Evolutionary conservation across 495 filamentous ascomycete species (phyloP), one percentile per base, ranked within the genome.

Genomic region (Hyaloscypha variabilis): DNA sequence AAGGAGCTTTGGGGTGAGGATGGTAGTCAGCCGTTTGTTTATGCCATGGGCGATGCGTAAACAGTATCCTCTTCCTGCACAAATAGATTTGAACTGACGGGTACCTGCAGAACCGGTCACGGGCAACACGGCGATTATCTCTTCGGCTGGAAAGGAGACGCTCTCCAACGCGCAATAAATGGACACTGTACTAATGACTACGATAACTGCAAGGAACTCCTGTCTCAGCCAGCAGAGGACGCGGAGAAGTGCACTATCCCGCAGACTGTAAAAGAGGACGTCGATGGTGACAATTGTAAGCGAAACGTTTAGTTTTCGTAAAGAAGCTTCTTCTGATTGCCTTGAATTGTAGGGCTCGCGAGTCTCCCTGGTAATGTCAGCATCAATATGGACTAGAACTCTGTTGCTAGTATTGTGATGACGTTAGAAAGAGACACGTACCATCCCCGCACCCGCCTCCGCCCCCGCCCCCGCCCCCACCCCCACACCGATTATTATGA

Each of bases 111-210:
- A 19, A 62, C 51, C 14, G 64, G 64, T 23, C 50, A 61, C 28
- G 64, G 64, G 11, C 54, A 58, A 39, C 90, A 92, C 74, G 88
- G 87, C 54, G 90, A 92, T 78, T 92, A 92, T 78, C 69, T 93
- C 65, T 90, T 90, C 71, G 90, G 90, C 71, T 94, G 90, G 90
- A 83, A 93, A 72, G 79, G 80, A 50, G 72, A 81, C 39, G 75
- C 81, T 50, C 83, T 93, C 30, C 87, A 92, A 72, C 79, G 80
- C 61, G 88, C 85, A 62, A 78, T 90, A 76, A 53, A 64, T 77
- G 23, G 78, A 78, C 77, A 79, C 57, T 82, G 80, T 72, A 73
- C 77, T 60, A 80, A 80, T 71, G 77, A 81, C 53, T n/a, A n/a
- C n/a, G n/a, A n/a, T n/a, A 34, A 77, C 78, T 70, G 79, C 67